A percentile compares a stretch with the other conserved stretches of the same genome.
phyloP scores from a whole-genome alignment of 2,329 filamentous ascomycete genomes.

The Stromatinia cepivora region DNA sequence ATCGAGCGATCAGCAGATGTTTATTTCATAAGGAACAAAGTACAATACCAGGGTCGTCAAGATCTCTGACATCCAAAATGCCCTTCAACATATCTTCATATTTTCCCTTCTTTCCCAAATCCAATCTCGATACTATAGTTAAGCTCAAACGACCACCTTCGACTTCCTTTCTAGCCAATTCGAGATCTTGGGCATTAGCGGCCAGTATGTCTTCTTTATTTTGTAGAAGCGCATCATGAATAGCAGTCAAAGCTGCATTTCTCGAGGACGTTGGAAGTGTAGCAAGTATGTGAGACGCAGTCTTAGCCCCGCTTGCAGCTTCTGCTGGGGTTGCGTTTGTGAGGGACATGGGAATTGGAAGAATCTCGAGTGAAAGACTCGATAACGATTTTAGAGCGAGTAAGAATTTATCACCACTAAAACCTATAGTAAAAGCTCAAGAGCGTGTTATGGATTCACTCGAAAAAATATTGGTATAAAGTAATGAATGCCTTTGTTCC shows the following conservation, averaged over 20 bases:
- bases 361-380: neutral
- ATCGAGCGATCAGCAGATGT: slow-evolving; percentile 18
- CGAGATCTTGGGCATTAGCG: slow-evolving; percentile 83
- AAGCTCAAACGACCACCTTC: slow-evolving; percentile 73
- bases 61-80: slow-evolving; percentile 79
- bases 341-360: slow-evolving; percentile 67
- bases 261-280: slow-evolving; percentile 73
- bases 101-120: slow-evolving; percentile 83
- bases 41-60: slow-evolving; percentile 76
- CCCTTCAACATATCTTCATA: slow-evolving; percentile 98
- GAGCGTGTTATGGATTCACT: neutral
- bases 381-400: neutral
- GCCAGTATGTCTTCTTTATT: slow-evolving; percentile 75
- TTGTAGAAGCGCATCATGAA: slow-evolving; percentile 72
- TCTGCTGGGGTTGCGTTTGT: slow-evolving; percentile 80
- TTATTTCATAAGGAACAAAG: slow-evolving; percentile 2
- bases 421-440: neutral
- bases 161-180: slow-evolving; percentile 70
- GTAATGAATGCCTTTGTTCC: slow-evolving; percentile 9
- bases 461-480: neutral
- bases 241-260: slow-evolving; percentile 80
- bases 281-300: slow-evolving; percentile 79
- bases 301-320: slow-evolving; percentile 75
- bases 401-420: neutral
- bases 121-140: slow-evolving; percentile 83